Evolutionary conservation across 495 filamentous ascomycete genomes (phyloP).

Genomic region (Usnea hakonensis): DNA sequence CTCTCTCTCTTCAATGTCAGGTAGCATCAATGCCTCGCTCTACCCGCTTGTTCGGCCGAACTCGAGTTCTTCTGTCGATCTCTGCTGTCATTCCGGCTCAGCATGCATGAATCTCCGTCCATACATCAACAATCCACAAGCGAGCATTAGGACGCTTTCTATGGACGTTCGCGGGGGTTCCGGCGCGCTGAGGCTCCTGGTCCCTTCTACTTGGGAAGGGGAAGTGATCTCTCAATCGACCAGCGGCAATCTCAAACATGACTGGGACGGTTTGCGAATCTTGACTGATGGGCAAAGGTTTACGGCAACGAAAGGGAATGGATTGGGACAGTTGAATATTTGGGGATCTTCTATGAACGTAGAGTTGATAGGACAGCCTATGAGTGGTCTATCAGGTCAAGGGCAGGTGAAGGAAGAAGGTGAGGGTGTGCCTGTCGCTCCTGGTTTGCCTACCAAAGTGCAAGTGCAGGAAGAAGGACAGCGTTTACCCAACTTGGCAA

Average conservation of each 20-base stretch:
- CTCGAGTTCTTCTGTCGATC: neutral
- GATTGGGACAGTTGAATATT: neutral
- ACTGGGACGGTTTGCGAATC: neutral
- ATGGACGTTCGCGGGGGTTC: neutral
- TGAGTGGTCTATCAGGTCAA: neutral
- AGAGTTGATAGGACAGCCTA: neutral
- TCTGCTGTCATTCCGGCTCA: neutral
- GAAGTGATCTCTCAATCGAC: neutral
- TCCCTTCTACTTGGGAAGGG: neutral
- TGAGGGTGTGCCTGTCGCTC: neutral
- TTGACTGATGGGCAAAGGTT: neutral
- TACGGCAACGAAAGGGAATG: neutral
- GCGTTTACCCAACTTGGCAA: neutral
- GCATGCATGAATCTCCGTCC: neutral
- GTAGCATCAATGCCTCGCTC: neutral
- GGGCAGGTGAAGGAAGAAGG: neutral
- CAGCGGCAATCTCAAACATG: neutral
- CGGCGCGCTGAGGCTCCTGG: neutral
- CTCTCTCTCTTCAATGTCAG: neutral
- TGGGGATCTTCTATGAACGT: neutral
- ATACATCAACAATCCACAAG: neutral
- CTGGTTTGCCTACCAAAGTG: neutral
- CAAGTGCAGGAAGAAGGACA: neutral
- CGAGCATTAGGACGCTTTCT: neutral
- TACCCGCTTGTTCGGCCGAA: neutral